Percentiles rank a stretch among this genome's conserved stretches.
These are phyloP conservation scores for Albophoma yamanashiensis DNA, from an alignment of 2,329 filamentous ascomycete species.

Conservation along the genomic window DNA sequence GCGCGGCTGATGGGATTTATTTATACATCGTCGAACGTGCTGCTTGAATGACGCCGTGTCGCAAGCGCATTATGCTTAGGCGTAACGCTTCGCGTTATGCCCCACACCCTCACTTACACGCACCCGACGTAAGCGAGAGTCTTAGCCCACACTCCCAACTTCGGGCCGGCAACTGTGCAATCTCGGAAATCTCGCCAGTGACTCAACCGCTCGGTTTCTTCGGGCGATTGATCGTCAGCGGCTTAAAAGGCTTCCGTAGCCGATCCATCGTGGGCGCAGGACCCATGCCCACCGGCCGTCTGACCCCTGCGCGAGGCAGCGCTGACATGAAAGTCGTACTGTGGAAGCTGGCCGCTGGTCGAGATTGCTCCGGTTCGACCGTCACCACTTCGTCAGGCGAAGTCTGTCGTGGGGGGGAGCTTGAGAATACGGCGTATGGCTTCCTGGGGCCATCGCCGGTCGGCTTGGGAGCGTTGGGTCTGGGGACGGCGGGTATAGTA, in stretches of 20 bases:
- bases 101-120: not conserved
- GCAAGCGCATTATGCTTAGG: constrained; percentile 12
- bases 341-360: constrained; percentile 35
- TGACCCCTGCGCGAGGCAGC: constrained; percentile 25
- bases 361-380: constrained; percentile 14
- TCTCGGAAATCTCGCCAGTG: not conserved
- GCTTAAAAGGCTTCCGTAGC: constrained; percentile 45
- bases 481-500: constrained; percentile 21
- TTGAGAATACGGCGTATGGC: constrained; percentile 47
- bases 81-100: constrained; percentile 6
- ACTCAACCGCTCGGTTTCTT: constrained; percentile 9
- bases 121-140: not conserved
- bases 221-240: constrained; percentile 39
- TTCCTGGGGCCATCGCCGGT: constrained; percentile 22
- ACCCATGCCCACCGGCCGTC: constrained; percentile 33
- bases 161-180: not conserved
- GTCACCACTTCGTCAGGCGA: constrained; percentile 11
- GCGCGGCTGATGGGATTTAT: not conserved
- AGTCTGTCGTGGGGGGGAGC: constrained; percentile 34
- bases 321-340: constrained; percentile 36
- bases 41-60: not conserved
- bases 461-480: constrained; percentile 17
- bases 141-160: not conserved
- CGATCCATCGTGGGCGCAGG: constrained; percentile 38
- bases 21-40: not conserved